phyloP scores from a whole-genome alignment of 371 early-diverging fungal genomes.

The Haplosporangium sp. region DNA sequence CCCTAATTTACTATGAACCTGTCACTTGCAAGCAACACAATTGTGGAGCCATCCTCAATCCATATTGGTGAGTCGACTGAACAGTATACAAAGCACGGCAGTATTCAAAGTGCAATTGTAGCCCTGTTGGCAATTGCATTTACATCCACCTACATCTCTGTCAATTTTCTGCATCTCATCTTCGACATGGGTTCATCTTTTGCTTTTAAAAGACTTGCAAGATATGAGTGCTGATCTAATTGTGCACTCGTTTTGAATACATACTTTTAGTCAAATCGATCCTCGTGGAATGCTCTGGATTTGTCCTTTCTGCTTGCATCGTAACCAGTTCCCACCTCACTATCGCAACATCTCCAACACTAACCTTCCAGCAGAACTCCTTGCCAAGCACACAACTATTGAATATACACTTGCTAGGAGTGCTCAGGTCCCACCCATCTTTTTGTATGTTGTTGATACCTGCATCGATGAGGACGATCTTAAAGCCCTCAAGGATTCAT shows the following conservation, averaged over 20 bases:
- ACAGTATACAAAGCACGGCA: not conserved
- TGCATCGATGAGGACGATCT: conserved; percentile 97
- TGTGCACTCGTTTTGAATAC: not conserved
- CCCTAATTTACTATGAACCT: conserved; percentile 95
- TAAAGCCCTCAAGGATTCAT: conserved; percentile 94
- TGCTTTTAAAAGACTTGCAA: too few species aligned
- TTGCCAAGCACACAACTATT: conserved; percentile 95
- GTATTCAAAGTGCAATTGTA: not conserved
- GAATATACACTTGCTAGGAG: conserved; percentile 92
- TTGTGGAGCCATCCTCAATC: conserved; percentile 98
- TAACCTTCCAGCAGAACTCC: conserved; percentile 96
- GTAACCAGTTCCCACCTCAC: conserved; percentile 98
- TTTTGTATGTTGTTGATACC: conserved; percentile 98
- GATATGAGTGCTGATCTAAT: not conserved
- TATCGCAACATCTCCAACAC: conserved; percentile 97
- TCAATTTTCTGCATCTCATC: not conserved
- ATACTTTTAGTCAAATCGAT: conserved; percentile 81
- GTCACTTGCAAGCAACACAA: conserved; percentile 94
- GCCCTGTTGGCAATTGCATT: not conserved
- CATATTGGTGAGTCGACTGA: conserved; percentile 85
- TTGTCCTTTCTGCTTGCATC: conserved; percentile 98
- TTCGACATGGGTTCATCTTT: not conserved
- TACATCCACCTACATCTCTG: not conserved
- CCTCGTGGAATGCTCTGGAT: conserved; percentile 97
- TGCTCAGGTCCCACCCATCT: conserved; percentile 93